Evolutionary conservation across 176 grass and related monocot species (phyloP).

Genomic region (Leersia perrieri): DNA sequence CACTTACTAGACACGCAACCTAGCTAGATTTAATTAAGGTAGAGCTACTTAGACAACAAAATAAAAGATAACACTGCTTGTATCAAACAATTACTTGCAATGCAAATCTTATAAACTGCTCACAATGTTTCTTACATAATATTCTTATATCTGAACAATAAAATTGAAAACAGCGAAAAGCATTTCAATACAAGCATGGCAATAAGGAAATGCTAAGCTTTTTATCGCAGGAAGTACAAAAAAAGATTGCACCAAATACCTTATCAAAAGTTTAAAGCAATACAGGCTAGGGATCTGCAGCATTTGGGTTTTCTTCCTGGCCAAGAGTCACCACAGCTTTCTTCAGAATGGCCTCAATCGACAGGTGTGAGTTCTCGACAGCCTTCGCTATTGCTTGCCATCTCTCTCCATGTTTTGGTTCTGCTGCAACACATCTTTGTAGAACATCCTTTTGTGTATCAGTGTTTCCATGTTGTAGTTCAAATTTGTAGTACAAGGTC

Average conservation of each 20-base stretch:
- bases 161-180: not conserved
- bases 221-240: not conserved
- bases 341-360: slow-evolving; percentile 71
- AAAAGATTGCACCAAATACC: slow-evolving; percentile 31
- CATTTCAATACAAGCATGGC: not conserved
- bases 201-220: not conserved
- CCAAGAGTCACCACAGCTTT: slow-evolving; percentile 68
- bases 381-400: slow-evolving; percentile 86
- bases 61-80: not conserved
- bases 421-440: slow-evolving; percentile 69
- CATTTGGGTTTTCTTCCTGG: slow-evolving; percentile 67
- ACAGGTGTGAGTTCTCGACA: slow-evolving; percentile 78
- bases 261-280: not conserved
- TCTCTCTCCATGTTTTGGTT: slow-evolving; percentile 85
- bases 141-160: not conserved
- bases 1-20: not conserved
- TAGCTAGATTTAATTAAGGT: not conserved
- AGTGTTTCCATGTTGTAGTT: slow-evolving; percentile 73
- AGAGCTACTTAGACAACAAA: not conserved
- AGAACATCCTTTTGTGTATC: slow-evolving; percentile 78
- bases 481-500: slow-evolving; percentile 83
- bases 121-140: not conserved
- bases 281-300: slow-evolving; percentile 27
- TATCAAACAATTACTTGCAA: not conserved
- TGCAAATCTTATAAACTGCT: not conserved